Evolutionary conservation across 2,329 filamentous ascomycete genomes (phyloP).

Genomic region (Penicillium aurantiogriseum): DNA sequence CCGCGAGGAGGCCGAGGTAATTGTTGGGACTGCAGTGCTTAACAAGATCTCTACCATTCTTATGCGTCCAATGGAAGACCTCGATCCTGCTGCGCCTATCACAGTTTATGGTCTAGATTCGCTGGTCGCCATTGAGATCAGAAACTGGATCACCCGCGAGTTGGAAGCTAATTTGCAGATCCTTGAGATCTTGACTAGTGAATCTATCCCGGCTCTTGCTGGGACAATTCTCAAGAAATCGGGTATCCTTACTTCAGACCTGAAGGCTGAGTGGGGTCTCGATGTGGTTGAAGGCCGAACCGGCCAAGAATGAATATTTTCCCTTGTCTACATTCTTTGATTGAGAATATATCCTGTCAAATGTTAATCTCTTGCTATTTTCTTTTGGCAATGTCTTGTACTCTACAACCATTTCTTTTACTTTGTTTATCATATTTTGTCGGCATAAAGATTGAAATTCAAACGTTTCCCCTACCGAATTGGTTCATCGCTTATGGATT

Average conservation of each 20-base stretch:
- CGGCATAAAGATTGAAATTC: not conserved
- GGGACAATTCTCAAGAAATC: conserved; percentile 25
- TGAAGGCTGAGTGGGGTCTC: conserved; percentile 20
- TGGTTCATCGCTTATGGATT: not conserved
- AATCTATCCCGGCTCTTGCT: conserved; percentile 23
- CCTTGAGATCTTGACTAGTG: conserved; percentile 28
- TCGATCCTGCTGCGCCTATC: conserved; percentile 18
- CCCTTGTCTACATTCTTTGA: not conserved
- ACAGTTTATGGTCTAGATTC: conserved; percentile 31
- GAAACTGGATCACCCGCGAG: conserved; percentile 30
- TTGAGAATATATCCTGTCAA: not conserved
- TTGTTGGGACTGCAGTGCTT: conserved; percentile 11
- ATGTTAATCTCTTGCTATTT: not conserved
- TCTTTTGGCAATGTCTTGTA: not conserved
- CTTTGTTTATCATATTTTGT: not conserved
- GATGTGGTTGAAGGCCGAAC: conserved; percentile 8
- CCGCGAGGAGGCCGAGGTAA: conserved; percentile 9
- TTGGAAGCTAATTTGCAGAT: conserved; percentile 25
- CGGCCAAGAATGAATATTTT: conserved; percentile 1
- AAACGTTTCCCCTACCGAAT: not conserved
- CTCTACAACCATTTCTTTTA: not conserved
- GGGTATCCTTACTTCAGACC: conserved; percentile 14
- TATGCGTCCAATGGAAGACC: conserved; percentile 23
- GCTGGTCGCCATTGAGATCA: conserved; percentile 32
- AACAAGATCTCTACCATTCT: conserved; percentile 24